Evolutionary conservation across 1,284 basidiomycete species (phyloP).

Genomic region (Rhodotorula sp.): DNA sequence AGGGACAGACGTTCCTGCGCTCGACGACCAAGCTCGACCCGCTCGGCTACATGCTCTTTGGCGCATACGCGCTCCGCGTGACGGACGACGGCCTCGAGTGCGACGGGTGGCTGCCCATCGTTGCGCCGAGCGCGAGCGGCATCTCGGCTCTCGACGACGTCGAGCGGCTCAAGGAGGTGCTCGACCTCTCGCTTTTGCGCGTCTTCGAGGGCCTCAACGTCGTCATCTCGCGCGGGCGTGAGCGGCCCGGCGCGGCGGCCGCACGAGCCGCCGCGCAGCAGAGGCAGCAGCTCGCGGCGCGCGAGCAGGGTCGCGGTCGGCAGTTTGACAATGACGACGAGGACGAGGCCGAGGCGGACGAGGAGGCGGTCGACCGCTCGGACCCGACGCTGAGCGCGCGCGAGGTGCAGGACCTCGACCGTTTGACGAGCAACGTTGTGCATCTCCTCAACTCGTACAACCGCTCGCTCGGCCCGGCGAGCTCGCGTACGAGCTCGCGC

Average conservation of each 20-base stretch:
- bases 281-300: neutral
- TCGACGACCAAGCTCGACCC: conserved; percentile 80
- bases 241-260: neutral
- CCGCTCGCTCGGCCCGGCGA: conserved; percentile 5
- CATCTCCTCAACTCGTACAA: conserved; percentile 32
- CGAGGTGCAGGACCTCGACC: conserved; percentile 42
- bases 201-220: conserved; percentile 79
- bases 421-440: conserved; percentile 37
- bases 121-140: conserved; percentile 43
- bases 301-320: conserved; percentile 19
- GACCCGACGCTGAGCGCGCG: conserved; percentile 30
- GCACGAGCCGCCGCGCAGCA: neutral
- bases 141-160: conserved; percentile 78
- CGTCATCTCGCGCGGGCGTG: conserved; percentile 22
- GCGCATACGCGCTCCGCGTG: conserved; percentile 68
- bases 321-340: conserved; percentile 37
- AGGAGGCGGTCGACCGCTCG: conserved; percentile 26
- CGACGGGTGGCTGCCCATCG: conserved; percentile 87
- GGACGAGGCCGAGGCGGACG: conserved; percentile 36
- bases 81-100: conserved; percentile 59
- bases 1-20: conserved; percentile 69
- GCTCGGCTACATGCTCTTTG: conserved; percentile 88
- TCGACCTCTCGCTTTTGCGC: conserved; percentile 83
- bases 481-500: conserved; percentile 2
- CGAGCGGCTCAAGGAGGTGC: conserved; percentile 72